Evolutionary conservation across 2,329 filamentous ascomycete species (phyloP).

Genomic region (Talaromyces sp.): DNA sequence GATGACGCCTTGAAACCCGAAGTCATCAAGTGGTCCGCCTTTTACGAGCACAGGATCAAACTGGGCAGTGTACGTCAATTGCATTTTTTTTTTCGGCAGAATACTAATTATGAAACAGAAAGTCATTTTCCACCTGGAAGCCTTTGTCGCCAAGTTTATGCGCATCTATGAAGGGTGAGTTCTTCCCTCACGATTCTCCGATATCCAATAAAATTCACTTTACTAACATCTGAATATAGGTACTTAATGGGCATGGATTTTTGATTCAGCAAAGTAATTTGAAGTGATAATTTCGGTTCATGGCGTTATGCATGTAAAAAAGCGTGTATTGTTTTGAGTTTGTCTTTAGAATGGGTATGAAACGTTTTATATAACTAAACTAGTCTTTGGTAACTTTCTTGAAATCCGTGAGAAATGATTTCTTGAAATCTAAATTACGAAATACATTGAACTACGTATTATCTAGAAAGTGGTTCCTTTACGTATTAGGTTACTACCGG

Average conservation of each 20-base stretch:
- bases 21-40: constrained; percentile 91
- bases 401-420: neutral
- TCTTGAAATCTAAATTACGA: neutral
- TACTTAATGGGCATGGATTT: constrained; percentile 73
- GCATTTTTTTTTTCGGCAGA: constrained; percentile 1
- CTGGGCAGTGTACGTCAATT: constrained; percentile 58
- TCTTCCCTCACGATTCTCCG: constrained; percentile 6
- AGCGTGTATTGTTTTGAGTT: neutral
- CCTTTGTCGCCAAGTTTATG: constrained; percentile 99
- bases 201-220: neutral
- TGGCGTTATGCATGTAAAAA: neutral
- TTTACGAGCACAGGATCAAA: constrained; percentile 93
- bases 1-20: constrained; percentile 88
- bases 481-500: neutral
- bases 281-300: neutral
- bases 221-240: constrained; percentile 28
- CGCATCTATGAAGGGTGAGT: constrained; percentile 82
- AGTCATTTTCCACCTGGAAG: constrained; percentile 96
- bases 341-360: neutral
- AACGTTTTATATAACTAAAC: neutral
- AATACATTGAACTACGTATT: too few relatives aligned
- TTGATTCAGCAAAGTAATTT: constrained; percentile 20
- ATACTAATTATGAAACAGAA: constrained; percentile 49
- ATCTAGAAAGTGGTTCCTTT: too few relatives aligned
- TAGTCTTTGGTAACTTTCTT: neutral